Evolutionary conservation across 1,284 basidiomycete genomes (phyloP), one percentile per base, ranked within the genome.

Genomic region (Pseudozyma pruni): DNA sequence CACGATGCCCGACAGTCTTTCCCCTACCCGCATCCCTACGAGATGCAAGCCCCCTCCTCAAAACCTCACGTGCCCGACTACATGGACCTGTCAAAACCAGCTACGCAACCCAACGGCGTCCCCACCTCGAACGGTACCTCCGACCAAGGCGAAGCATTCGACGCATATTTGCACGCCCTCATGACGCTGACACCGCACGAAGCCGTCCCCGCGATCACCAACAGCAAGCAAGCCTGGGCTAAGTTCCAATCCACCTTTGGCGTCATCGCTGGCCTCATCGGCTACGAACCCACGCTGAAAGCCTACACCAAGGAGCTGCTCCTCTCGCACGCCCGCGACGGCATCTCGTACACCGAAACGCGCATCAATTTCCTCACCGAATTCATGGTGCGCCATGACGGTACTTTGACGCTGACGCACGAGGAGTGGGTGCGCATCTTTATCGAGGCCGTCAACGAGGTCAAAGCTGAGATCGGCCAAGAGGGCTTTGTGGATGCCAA

Each of bases 271-370:
- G 90, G 71, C 22, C 52, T 70, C 8, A 42, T 62, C 27, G 72
- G 61, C 14, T 74, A 86, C 72, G 83, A 84, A 14, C 89, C 89
- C 0, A 84, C 90, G 17, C 88, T 86, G 73, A 76, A 82, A 11
- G 84, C 86, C 59, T 90, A 89, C 73, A 83, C 90, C 42, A 85
- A 86, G 33, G 85, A 88, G 69, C 89, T 90, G 73, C 83, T 92
- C 47, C 80, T 84, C 31, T 85, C 87, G 29, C 89, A 87, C 1
- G 86, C 90, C 10, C 87, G 87, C 31, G 91, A 92, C 78, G 90
- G 90, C 0, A 88, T 92, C 43, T 88, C 85, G 2, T 92, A 91
- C 78, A 82, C 89, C 16, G 91, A 92, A 82, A 84, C 86, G 3
- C 86, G 90, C 33, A 85, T 91, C 51, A 89, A 89, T 78, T 91